Conservation (phyloP, 768 basidiomycete species). For the Termitomyces bulborhizus region DNA sequence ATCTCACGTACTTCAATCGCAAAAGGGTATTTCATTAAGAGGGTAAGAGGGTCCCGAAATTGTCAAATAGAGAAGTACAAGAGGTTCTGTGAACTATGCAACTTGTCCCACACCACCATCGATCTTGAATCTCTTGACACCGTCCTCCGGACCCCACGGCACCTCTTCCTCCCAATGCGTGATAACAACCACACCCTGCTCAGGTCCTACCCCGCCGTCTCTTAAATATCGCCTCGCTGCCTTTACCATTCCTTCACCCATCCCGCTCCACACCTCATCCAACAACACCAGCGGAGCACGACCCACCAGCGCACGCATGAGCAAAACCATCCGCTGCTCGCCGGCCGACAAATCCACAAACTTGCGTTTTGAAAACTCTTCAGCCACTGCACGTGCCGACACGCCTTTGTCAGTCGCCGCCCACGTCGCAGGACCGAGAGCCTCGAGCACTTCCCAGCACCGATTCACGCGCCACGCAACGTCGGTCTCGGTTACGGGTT, state of each 20-base stretch:
- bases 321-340: slow-evolving; percentile 75
- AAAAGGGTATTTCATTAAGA: too few relatives aligned
- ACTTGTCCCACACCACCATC: slow-evolving; percentile 22
- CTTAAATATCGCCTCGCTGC: slow-evolving; percentile 61
- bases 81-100: background rate
- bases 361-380: slow-evolving; percentile 35
- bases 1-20: too few relatives aligned
- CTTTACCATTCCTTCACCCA: slow-evolving; percentile 75
- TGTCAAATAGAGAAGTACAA: background rate
- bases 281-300: slow-evolving; percentile 70
- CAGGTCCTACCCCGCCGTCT: slow-evolving; percentile 35
- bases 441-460: slow-evolving; percentile 51
- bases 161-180: slow-evolving; percentile 92
- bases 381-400: slow-evolving; percentile 15
- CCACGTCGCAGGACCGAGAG: slow-evolving; percentile 60
- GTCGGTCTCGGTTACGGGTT: slow-evolving; percentile 23
- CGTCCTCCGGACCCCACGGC: slow-evolving; percentile 65
- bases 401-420: background rate
- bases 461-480: slow-evolving; percentile 31
- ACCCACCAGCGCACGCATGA: slow-evolving; percentile 82
- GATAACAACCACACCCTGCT: slow-evolving; percentile 80
- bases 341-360: slow-evolving; percentile 68
- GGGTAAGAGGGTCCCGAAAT: background rate
- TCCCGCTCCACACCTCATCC: slow-evolving; percentile 92
- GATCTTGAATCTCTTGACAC: slow-evolving; percentile 33